Base-by-base conservation (phyloP, 164 flowering plant genomes). In the Saururus chinensis region DNA sequence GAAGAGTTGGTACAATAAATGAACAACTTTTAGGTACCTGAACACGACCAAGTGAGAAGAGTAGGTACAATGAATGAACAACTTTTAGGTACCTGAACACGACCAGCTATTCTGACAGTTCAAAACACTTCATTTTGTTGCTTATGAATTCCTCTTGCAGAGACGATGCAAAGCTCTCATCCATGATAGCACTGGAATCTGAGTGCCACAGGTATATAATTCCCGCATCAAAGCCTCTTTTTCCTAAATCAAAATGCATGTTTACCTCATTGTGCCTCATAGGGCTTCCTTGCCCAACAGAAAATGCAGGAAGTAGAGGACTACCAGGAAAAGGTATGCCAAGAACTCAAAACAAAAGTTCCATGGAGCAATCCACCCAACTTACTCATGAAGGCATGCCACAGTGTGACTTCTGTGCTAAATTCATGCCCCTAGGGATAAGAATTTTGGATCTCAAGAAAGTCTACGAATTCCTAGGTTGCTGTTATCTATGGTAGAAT, bases 1-100 rank as follows among this genome's bases (percentile, higher is more conserved):
- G 52, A 53, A 23, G 21, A 25, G 25, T 30, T 2, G 37, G 37
- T 19, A 23, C 1, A 26, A 59, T 26, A 7, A 21, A 30, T 92
- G 82, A 89, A 92, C n/a, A n/a, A n/a, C n/a, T n/a, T n/a, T n/a
- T n/a, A n/a, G n/a, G n/a, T 70, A 89, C 95, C 69, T 84, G 95
- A 61, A 92, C 92, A 73, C 89, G 40, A 16, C 9, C 21, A 40
- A 35, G 40, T 53, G 4, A 60, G 52, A 53, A 23, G 21, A 25
- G 25, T 30, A 30, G 37, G 37, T 19, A 23, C 1, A 26, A 59
- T 26, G 4, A 21, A 30, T 92, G 82, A 89, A 92, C n/a, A n/a
- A n/a, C n/a, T n/a, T n/a, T n/a, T n/a, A n/a, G n/a, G n/a, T 70
- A 89, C 95, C 69, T 84, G 95, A 61, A 92, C 92, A 73, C 89